Evolutionary conservation across 2,329 filamentous ascomycete species (phyloP).

Genomic region (Cladosporium velox): DNA sequence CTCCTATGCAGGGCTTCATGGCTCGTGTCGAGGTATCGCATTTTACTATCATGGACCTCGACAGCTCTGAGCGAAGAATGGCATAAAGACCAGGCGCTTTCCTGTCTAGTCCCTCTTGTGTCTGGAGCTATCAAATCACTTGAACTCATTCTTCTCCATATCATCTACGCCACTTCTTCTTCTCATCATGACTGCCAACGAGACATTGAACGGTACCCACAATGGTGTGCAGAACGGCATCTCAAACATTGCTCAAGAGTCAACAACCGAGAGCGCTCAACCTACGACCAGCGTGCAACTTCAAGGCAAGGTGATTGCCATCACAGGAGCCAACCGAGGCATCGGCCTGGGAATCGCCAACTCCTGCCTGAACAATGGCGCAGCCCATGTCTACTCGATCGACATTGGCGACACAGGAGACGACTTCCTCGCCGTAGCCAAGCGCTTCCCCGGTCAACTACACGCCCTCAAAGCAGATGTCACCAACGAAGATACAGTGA

Average conservation of each 20-base stretch:
- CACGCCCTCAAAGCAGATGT: slow-evolving; percentile 49
- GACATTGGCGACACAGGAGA: slow-evolving; percentile 36
- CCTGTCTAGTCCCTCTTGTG: background rate
- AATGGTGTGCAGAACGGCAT: slow-evolving; percentile 1
- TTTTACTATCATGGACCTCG: background rate
- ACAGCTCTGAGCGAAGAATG: background rate
- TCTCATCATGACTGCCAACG: slow-evolving; percentile 15
- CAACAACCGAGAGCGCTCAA: background rate
- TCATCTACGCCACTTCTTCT: background rate
- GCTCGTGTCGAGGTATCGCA: slow-evolving; percentile 1
- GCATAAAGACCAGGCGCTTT: background rate
- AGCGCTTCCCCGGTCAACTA: slow-evolving; percentile 30
- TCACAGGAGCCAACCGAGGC: slow-evolving; percentile 83
- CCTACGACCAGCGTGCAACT: slow-evolving; percentile 44
- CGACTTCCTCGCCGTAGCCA: slow-evolving; percentile 32
- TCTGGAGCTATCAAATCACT: background rate
- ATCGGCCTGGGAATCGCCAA: slow-evolving; percentile 59
- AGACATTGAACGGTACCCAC: background rate
- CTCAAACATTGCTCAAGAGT: background rate
- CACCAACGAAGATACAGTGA: slow-evolving; percentile 39
- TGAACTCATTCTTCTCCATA: background rate
- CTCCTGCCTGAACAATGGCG: slow-evolving; percentile 36
- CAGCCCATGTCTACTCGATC: slow-evolving; percentile 34
- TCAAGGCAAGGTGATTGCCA: slow-evolving; percentile 74
- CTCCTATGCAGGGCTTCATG: background rate